phyloP scores from a whole-genome alignment of 1,284 basidiomycete genomes.

The Cutaneotrichosporon mucoides region DNA sequence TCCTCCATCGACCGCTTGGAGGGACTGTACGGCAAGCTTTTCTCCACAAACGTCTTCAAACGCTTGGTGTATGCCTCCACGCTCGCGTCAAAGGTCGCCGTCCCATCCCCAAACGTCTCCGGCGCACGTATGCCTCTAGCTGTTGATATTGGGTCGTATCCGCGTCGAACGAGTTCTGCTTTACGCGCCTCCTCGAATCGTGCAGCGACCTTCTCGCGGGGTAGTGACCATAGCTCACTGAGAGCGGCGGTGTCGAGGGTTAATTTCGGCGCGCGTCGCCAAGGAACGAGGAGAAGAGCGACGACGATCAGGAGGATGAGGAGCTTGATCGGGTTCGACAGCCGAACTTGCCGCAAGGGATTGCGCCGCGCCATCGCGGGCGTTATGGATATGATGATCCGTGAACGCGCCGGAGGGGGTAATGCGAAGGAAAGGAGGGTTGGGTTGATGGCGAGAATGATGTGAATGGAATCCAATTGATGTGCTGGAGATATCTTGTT shows the following conservation, averaged over 20 bases:
- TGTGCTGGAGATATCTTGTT: no score
- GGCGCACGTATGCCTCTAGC: constrained; percentile 6
- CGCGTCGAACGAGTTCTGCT: not conserved
- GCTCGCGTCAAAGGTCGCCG: constrained; percentile 12
- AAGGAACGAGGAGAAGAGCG: not conserved
- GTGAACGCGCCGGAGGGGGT: no score
- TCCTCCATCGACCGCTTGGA: constrained; percentile 6
- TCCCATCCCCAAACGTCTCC: constrained; percentile 1
- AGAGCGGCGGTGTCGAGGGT: constrained; percentile 4
- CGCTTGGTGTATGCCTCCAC: constrained; percentile 19
- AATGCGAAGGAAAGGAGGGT: no score
- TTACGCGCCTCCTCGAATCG: constrained; percentile 7
- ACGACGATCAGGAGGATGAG: constrained; percentile 5
- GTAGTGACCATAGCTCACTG: constrained; percentile 7
- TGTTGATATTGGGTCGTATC: constrained; percentile 3
- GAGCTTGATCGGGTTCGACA: not conserved
- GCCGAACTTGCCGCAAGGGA: not conserved
- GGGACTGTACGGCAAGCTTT: constrained; percentile 6
- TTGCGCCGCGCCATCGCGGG: not conserved
- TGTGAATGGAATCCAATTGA: no score
- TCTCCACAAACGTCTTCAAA: constrained; percentile 16
- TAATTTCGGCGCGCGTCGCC: not conserved
- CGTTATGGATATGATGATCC: not conserved
- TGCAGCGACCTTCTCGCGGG: constrained; percentile 9
- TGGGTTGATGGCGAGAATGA: no score